phyloP scores from a whole-genome alignment of 2,329 filamentous ascomycete species.

The Helotiales sp. region DNA sequence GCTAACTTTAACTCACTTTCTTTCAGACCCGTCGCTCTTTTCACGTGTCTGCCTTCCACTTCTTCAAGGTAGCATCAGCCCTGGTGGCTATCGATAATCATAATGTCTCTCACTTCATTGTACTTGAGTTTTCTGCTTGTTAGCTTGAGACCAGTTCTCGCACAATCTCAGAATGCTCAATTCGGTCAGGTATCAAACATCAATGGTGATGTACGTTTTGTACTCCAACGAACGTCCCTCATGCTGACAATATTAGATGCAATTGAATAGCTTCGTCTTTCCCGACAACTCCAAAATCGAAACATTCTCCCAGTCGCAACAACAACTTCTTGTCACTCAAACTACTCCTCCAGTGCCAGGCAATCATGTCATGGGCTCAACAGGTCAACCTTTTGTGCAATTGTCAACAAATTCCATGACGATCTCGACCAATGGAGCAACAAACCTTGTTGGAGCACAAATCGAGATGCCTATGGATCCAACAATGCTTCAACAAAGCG shows the following conservation, averaged over 20 bases:
- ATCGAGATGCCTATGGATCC: slow-evolving; percentile 18
- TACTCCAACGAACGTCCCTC: not conserved
- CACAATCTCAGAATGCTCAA: slow-evolving; percentile 16
- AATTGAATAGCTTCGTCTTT: slow-evolving; percentile 16
- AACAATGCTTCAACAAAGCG: slow-evolving; percentile 13
- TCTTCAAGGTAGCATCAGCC: slow-evolving; percentile 10
- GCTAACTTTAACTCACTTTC: not conserved
- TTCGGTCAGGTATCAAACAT: slow-evolving; percentile 22
- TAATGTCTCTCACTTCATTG: slow-evolving; percentile 14
- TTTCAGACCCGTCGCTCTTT: not conserved
- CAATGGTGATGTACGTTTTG: slow-evolving; percentile 20
- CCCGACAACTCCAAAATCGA: slow-evolving; percentile 21
- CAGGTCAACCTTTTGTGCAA: slow-evolving; percentile 20
- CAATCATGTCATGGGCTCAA: slow-evolving; percentile 20
- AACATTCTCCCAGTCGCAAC: slow-evolving; percentile 20
- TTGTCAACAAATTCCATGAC: slow-evolving; percentile 21
- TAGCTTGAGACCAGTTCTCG: slow-evolving; percentile 12
- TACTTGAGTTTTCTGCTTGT: slow-evolving; percentile 14
- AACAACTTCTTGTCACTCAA: slow-evolving; percentile 20
- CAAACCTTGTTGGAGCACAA: slow-evolving; percentile 19
- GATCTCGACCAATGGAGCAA: slow-evolving; percentile 18
- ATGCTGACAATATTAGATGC: slow-evolving; percentile 16
- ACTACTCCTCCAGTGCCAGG: slow-evolving; percentile 14
- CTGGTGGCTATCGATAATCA: slow-evolving; percentile 20
- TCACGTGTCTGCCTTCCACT: slow-evolving; percentile 10